Evolutionary conservation across 257 asterid species (phyloP), one percentile per base, ranked within the genome.

Genomic region (Plantago ovata): DNA sequence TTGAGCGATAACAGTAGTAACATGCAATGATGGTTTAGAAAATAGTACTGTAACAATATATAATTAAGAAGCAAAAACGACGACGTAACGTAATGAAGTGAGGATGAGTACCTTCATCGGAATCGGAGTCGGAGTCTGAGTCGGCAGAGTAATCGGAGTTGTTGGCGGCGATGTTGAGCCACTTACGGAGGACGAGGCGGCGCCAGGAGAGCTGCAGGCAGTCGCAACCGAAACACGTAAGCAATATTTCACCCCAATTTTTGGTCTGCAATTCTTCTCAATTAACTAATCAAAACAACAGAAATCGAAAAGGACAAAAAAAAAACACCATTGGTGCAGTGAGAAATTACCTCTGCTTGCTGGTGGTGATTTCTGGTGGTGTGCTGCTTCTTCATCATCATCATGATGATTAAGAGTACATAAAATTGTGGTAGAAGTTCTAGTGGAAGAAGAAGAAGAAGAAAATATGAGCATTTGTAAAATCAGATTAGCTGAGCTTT

Each of bases 131-230:
- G 19, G 81, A 61, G 41, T 80, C 84, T 3, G 86, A 60, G 48
- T 86, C 97, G 39, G 96, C 97, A 32, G 95, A 74, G 71, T 75
- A 90, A 66, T 90, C 97, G 39, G 85, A 72, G 39, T 81, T 76
- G 53, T 61, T 72, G 10, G 72, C 66, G 19, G 73, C 57, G 45
- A 79, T 65, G 67, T 87, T 76, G 61, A 86, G 86, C 96, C 78
- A 81, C 77, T 90, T 90, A 9, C 97, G 94, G 76, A 90, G 70
- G 51, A 90, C 75, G 64, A 81, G 65, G 48, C 94, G 93, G 64
- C 91, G 85, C 96, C 96, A 81, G 46, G 86, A 82, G 38, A 70
- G 84, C 96, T 86, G 83, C 64, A 75, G 83, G 85, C 93, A 84
- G 57, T 94, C 61, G 89, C 94, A 76, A 75, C 76, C 89, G 69